These are phyloP conservation scores for Mrakiaceae sp. DNA, from an alignment of 1,284 basidiomycete species.

Conservation along the genomic window DNA sequence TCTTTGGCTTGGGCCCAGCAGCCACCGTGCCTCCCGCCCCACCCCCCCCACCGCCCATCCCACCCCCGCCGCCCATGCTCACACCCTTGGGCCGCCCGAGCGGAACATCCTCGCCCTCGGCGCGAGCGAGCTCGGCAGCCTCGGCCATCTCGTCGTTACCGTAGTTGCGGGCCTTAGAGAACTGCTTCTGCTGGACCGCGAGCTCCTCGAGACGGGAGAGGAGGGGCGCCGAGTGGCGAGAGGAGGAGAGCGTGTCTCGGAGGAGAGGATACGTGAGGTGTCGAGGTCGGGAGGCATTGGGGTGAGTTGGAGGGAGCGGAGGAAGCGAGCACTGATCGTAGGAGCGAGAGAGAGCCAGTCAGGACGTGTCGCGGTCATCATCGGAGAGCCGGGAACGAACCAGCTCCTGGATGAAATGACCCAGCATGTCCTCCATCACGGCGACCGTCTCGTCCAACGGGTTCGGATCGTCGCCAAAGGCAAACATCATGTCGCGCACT, in stretches of 20 bases:
- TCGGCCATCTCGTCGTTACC: too few relatives aligned
- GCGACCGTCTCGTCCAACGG: conserved; percentile 75
- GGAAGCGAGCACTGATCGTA: conserved; percentile 2
- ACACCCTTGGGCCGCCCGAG: too few relatives aligned
- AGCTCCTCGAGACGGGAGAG: conserved; percentile 71
- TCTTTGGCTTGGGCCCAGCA: too few relatives aligned
- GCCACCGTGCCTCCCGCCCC: too few relatives aligned
- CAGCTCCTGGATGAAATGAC: conserved; percentile 81
- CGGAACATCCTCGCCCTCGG: too few relatives aligned
- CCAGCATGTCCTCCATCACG: conserved; percentile 86
- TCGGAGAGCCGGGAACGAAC: conserved; percentile 39
- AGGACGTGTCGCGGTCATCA: neutral
- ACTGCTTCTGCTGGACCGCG: conserved; percentile 81
- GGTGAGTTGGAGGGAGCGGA: conserved; percentile 41
- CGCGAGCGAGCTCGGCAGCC: too few relatives aligned
- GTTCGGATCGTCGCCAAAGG: conserved; percentile 84
- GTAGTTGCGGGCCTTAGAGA: conserved; percentile 28
- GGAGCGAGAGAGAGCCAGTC: neutral
- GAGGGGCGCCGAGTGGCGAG: conserved; percentile 72
- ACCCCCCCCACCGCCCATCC: too few relatives aligned
- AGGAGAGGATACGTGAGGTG: conserved; percentile 67
- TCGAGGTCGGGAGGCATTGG: conserved; percentile 49
- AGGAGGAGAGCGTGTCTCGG: conserved; percentile 56
- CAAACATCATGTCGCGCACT: conserved; percentile 86
- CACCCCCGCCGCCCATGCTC: too few relatives aligned